Evolutionary conservation across 176 grass and related monocot species (phyloP).

Genomic region (Elaeis guineensis): DNA sequence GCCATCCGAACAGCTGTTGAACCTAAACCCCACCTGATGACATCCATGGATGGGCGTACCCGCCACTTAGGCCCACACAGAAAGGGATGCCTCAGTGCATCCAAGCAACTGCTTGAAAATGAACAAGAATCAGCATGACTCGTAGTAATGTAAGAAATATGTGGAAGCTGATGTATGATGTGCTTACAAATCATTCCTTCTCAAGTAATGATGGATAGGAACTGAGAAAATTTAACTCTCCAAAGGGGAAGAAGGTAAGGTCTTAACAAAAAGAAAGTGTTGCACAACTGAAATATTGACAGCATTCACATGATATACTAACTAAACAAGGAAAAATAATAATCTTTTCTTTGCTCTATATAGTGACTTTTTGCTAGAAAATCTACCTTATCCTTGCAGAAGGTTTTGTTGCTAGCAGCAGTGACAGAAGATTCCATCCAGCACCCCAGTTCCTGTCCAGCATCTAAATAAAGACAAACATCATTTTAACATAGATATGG

Average conservation of each 20-base stretch:
- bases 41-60: constrained; percentile 52
- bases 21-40: constrained; percentile 82
- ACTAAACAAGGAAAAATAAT: too few relatives aligned
- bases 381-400: constrained; percentile 36
- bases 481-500: constrained; percentile 14
- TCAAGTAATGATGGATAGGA: too few relatives aligned
- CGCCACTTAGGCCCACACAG: constrained; percentile 95
- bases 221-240: too few relatives aligned
- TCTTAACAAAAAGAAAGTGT: too few relatives aligned
- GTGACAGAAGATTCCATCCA: constrained; percentile 92
- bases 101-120: constrained; percentile 49
- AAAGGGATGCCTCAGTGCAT: constrained; percentile 89
- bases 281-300: too few relatives aligned
- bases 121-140: not conserved
- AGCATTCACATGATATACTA: too few relatives aligned
- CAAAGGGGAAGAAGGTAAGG: too few relatives aligned
- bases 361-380: too few relatives aligned
- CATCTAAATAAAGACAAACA: constrained; percentile 45
- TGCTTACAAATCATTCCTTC: too few relatives aligned
- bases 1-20: constrained; percentile 85
- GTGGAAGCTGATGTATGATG: too few relatives aligned
- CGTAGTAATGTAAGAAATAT: too few relatives aligned
- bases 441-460: constrained; percentile 84
- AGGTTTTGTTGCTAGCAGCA: constrained; percentile 74
- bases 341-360: too few relatives aligned